Evolutionary conservation across 2,329 filamentous ascomycete species (phyloP).

Genomic region (Colletotrichum cuscutae): DNA sequence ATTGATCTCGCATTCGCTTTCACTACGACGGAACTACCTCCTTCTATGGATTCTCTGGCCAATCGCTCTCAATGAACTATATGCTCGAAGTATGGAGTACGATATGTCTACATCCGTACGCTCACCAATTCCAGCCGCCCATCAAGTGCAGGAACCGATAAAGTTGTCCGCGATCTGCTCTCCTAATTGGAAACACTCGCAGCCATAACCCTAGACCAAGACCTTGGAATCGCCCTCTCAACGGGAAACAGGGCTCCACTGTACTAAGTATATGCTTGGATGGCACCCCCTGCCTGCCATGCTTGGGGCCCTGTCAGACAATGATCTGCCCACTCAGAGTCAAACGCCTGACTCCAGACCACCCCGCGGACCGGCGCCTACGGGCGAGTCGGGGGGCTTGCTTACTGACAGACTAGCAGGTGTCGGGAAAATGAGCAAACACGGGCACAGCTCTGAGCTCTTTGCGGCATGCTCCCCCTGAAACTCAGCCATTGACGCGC

Average conservation of each 20-base stretch:
- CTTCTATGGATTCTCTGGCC: not conserved
- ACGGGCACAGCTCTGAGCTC: not conserved
- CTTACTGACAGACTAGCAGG: not conserved
- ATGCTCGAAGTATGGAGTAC: no score
- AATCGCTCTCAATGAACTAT: not conserved
- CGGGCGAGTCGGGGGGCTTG: not conserved
- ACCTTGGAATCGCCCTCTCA: constrained; percentile 18
- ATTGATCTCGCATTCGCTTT: not conserved
- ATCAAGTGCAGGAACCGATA: not conserved
- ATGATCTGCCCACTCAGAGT: not conserved
- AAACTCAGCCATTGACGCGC: not conserved
- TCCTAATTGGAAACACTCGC: not conserved
- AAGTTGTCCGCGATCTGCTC: not conserved
- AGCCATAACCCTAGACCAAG: constrained; percentile 6
- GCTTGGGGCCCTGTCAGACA: not conserved
- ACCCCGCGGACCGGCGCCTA: not conserved
- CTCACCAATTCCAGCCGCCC: not conserved
- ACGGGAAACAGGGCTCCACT: constrained; percentile 26
- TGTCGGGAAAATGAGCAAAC: not conserved
- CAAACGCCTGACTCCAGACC: not conserved
- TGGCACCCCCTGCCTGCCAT: not conserved
- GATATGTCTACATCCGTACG: not conserved
- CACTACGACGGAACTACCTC: not conserved
- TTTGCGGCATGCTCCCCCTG: not conserved
- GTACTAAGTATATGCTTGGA: constrained; percentile 23